Evolutionary conservation across 345 rosid genomes (phyloP), one percentile per base, ranked within the genome.

Genomic region (Citrus medica): DNA sequence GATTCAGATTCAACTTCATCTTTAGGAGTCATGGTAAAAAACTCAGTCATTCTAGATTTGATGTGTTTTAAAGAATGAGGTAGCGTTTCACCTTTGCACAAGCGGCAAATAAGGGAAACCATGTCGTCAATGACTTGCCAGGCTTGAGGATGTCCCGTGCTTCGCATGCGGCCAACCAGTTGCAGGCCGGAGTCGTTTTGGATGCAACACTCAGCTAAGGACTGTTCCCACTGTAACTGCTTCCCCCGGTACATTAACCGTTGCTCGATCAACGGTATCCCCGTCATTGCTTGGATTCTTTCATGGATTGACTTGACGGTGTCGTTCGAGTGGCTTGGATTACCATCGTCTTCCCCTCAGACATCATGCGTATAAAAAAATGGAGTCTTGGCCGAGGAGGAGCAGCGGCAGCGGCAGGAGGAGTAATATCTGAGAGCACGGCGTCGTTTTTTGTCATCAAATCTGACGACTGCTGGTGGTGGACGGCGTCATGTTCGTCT

Each of bases 151-250:
- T 91, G 89, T 67, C 84, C 85, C 0, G 97, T 92, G 83, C 97
- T 91, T 30, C 93, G 87, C 97, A 96, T 88, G 28, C 97, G 80
- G 22, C 93, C 98, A 0, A 91, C 95, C 7, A 96, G 84, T 3
- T 92, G 92, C 9, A 96, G 88, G 0, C 87, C 87, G 1, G 97
- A 88, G 63, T 96, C 99, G 19, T 91, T 90, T 68, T 92, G 89
- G 3, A 93, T 86, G 0, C 86, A 82, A 51, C 94, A 96, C 42
- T 90, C 87, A 6, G 88, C 84, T 7, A 96, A 82, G 2, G 92
- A 79, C 33, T 90, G 90, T 42, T 96, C 98, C 82, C 79, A 82
- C 90, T 89, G 94, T 3, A 96, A 86, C 88, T 96, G 99, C 80
- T 85, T 92, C 40, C 98, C 97, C 69, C 82, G 58, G 24, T 94